These are phyloP conservation scores for Aspergillus conjunctus DNA, from an alignment of 495 filamentous ascomycete species.

Conservation along the genomic window DNA sequence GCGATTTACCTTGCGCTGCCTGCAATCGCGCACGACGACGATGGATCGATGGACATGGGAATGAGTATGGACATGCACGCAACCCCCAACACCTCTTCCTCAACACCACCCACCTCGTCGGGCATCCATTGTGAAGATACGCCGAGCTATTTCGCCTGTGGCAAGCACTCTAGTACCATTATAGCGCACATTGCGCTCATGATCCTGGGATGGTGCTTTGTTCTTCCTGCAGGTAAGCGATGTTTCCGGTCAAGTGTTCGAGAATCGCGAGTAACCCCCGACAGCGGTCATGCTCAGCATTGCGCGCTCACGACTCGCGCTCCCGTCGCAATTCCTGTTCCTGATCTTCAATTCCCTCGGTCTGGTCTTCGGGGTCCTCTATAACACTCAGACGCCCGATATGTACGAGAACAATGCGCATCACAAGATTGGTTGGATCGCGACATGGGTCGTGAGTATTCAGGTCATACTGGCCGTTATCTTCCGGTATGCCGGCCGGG, in stretches of 20 bases:
- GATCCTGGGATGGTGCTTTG: constrained; percentile 79
- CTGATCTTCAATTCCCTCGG: constrained; percentile 70
- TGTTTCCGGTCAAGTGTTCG: background rate
- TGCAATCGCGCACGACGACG: constrained; percentile 40
- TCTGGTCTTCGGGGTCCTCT: constrained; percentile 70
- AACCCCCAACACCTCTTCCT: background rate
- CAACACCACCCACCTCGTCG: constrained; percentile 24
- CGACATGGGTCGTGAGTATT: constrained; percentile 67
- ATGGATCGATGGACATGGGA: constrained; percentile 31
- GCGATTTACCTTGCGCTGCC: too few species aligned
- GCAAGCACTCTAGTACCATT: constrained; percentile 66
- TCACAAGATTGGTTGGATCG: constrained; percentile 85
- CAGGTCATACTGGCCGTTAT: constrained; percentile 73
- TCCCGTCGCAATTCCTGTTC: constrained; percentile 76
- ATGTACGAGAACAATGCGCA: constrained; percentile 88
- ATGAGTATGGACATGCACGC: constrained; percentile 46
- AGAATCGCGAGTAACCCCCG: background rate
- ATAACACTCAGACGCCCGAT: constrained; percentile 82
- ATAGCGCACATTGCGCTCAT: constrained; percentile 79
- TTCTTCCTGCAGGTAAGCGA: constrained; percentile 78
- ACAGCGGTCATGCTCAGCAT: constrained; percentile 84
- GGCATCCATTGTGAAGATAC: constrained; percentile 40
- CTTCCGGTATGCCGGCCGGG: constrained; percentile 49
- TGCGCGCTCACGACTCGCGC: constrained; percentile 71
- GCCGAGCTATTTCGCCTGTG: constrained; percentile 75